Evolutionary conservation across 179 eudicot species (phyloP), one percentile per base, ranked within the genome.

Genomic region (Dionaea muscipula): DNA sequence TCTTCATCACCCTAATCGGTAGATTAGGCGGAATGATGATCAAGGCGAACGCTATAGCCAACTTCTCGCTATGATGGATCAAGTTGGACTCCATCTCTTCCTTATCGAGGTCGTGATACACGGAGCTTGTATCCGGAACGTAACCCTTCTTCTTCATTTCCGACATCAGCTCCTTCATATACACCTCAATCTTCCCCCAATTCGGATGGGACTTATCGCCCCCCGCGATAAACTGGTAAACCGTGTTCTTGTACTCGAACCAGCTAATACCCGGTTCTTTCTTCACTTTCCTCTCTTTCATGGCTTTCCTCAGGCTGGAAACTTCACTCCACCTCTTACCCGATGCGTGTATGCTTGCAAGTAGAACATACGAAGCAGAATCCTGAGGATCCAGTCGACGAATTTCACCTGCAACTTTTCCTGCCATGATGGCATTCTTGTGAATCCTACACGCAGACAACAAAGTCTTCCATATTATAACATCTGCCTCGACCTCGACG

Each of bases 261-360:
- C 97, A 89, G 68, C 95, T 89, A 50, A 85, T 59, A 14, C 95
- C 93, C 0, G 95, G 95, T 56, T 81, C 89, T 61, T 89, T 89
- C 74, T 76, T 85, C 53, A 85, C 82, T 58, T 63, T 65, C 63
- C 62, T 66, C 25, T 75, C 86, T 64, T 75, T 81, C 94, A 88
- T 88, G n/a, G 72, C 64, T 72, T 76, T 79, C 66, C 93, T 72
- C 48, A 83, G 67, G 40, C 65, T 68, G 1, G 93, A 85, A 26
- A 83, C 93, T 26, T 79, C 81, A 20, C 72, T 70, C 97, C 97
- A 85, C 67, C 70, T 67, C 55, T 70, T 69, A 31, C 75, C 89
- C 10, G 78, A 72, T 35, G 95, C 93, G 24, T 89, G 88, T 15
- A 69, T 75, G 61, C 80, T 88, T 4, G 96, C 68, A 26, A 88